phyloP scores from a whole-genome alignment of 164 flowering plant species.

The Platanus orientalis region DNA sequence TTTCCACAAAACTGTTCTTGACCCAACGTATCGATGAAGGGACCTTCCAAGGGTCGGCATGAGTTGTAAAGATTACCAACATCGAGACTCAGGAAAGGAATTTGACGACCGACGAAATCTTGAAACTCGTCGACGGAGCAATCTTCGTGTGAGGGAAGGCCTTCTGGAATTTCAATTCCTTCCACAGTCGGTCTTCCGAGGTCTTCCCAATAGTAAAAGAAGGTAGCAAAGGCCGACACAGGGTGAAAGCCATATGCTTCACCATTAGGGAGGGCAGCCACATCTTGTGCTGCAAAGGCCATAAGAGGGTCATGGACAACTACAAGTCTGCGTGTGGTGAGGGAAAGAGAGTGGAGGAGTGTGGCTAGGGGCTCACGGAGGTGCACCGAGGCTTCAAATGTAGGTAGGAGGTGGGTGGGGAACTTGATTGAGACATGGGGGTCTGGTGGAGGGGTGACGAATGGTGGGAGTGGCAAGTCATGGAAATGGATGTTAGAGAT shows the following conservation, averaged over 20 bases:
- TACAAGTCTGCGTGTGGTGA: constrained; percentile 24
- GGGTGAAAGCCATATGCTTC: constrained; percentile 52
- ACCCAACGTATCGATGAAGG: constrained; percentile 29
- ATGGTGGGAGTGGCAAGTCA: constrained; percentile 33
- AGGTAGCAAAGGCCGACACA: constrained; percentile 37
- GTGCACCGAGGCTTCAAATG: constrained; percentile 29
- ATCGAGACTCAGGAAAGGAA: constrained; percentile 5
- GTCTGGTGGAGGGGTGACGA: constrained; percentile 35
- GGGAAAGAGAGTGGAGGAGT: constrained; percentile 28
- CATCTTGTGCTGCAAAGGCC: no score
- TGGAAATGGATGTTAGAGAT: constrained; percentile 42
- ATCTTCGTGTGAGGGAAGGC: constrained; percentile 22
- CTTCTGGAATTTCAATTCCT: constrained; percentile 1
- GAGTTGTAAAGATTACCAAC: constrained; percentile 51
- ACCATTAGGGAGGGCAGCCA: constrained; percentile 28
- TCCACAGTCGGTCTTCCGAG: constrained; percentile 11
- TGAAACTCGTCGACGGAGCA: constrained; percentile 37
- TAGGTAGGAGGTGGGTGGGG: no score
- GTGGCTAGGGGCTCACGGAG: constrained; percentile 52
- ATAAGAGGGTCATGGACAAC: constrained; percentile 53
- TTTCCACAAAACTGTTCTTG: constrained; percentile 5
- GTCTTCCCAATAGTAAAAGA: constrained; percentile 22
- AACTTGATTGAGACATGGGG: constrained; percentile 33
- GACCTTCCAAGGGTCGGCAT: constrained; percentile 35
- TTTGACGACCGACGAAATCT: constrained; percentile 28